Evolutionary conservation across 2,329 filamentous ascomycete genomes (phyloP).

Genomic region (Acephala macrosclerotiorum): DNA sequence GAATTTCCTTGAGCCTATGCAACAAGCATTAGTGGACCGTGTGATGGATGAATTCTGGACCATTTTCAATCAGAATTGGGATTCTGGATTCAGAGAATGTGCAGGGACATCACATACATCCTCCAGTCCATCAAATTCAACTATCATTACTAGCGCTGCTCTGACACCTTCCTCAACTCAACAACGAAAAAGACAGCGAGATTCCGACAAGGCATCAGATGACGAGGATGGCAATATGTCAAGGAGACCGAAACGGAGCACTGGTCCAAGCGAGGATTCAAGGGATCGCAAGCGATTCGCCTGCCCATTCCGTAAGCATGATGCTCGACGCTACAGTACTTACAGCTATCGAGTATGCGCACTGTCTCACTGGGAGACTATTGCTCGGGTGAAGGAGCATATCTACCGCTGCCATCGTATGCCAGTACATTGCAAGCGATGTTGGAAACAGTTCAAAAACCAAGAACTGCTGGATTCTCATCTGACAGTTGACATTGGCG

Average conservation of each 20-base stretch:
- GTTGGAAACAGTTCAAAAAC: constrained; percentile 27
- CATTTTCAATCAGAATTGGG: constrained; percentile 41
- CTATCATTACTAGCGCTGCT: not conserved
- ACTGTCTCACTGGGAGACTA: constrained; percentile 19
- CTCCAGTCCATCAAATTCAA: not conserved
- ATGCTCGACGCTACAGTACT: constrained; percentile 28
- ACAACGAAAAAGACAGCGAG: constrained; percentile 7
- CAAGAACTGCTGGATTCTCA: constrained; percentile 29
- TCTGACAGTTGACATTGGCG: constrained; percentile 16
- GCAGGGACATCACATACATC: not conserved
- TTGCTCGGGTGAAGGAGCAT: constrained; percentile 33
- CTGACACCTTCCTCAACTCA: not conserved
- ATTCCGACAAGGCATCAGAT: not conserved
- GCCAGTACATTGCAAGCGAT: constrained; percentile 28
- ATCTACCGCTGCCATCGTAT: constrained; percentile 27
- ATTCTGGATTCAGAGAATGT: not conserved
- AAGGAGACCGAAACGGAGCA: not conserved
- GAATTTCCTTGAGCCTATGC: constrained; percentile 8
- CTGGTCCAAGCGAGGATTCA: not conserved
- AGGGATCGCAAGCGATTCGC: constrained; percentile 18
- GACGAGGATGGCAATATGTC: constrained; percentile 10
- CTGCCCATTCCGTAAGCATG: constrained; percentile 33
- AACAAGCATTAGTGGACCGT: constrained; percentile 22
- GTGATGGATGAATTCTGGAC: constrained; percentile 30
- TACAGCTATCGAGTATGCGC: constrained; percentile 25